phyloP scores from a whole-genome alignment of 352 stramenopile genomes.

The Pythium chondricola region DNA sequence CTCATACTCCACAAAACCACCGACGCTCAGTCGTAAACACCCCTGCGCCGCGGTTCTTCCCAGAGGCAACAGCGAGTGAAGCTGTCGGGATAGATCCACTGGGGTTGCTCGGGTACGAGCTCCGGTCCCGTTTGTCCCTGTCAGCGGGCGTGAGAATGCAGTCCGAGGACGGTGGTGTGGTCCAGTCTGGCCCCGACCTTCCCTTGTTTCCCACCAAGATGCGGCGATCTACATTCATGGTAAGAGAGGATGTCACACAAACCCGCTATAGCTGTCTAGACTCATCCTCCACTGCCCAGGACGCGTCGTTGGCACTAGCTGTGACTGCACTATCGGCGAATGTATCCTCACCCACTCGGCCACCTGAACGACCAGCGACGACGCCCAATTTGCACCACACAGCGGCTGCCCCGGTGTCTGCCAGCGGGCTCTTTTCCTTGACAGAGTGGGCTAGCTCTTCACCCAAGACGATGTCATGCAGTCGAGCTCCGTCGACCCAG shows the following conservation, averaged over 20 bases:
- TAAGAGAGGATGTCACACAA: slow-evolving; percentile 2
- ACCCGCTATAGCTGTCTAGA: not conserved
- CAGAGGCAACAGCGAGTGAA: slow-evolving; percentile 1
- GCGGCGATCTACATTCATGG: slow-evolving; percentile 28
- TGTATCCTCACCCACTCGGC: slow-evolving; percentile 7
- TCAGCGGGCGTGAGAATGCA: slow-evolving; percentile 27
- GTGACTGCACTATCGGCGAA: not conserved
- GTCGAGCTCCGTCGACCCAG: no score
- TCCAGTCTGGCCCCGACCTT: slow-evolving; percentile 21
- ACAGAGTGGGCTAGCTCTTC: no score
- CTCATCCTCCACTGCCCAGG: no score
- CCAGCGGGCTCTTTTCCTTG: no score
- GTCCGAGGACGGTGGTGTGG: slow-evolving; percentile 5
- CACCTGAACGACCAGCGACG: slow-evolving; percentile 3
- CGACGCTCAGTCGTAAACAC: not conserved
- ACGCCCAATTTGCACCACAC: not conserved
- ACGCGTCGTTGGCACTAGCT: slow-evolving; percentile 1
- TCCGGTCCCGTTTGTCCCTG: slow-evolving; percentile 16
- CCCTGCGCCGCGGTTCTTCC: no score
- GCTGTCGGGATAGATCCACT: slow-evolving; percentile 11
- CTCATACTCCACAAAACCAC: not conserved
- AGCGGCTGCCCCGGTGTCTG: no score
- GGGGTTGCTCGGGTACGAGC: slow-evolving; percentile 13
- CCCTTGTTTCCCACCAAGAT: slow-evolving; percentile 22
- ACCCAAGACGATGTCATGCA: no score